Conservation (phyloP, 176 grass and related monocot genomes). For the Musa troglodytarum region DNA sequence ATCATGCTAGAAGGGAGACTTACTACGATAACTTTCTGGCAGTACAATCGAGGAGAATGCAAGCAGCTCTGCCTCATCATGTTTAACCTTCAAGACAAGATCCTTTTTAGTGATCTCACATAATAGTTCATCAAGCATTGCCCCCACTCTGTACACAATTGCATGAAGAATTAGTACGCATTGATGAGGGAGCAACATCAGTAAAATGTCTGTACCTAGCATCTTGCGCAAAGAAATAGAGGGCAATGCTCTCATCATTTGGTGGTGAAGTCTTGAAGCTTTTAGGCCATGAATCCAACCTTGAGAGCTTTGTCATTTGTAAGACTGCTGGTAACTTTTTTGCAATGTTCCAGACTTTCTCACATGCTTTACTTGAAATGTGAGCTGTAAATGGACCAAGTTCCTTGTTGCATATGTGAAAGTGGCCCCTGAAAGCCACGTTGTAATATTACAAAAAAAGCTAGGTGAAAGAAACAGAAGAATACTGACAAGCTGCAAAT, state of each 20-base stretch:
- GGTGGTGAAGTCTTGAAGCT: conserved; percentile 38
- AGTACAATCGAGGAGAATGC: conserved; percentile 13
- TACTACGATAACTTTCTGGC: conserved; percentile 11
- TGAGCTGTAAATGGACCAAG: conserved; percentile 37
- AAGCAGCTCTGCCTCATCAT: conserved; percentile 23
- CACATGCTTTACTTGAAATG: conserved; percentile 54
- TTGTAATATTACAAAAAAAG: conserved; percentile 22
- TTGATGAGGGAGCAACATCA: background rate
- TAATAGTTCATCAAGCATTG: conserved; percentile 1
- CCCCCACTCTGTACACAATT: background rate
- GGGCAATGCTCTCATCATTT: conserved; percentile 47
- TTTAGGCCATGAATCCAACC: conserved; percentile 49
- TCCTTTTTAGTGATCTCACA: background rate
- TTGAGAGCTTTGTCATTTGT: conserved; percentile 36
- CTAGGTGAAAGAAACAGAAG: background rate
- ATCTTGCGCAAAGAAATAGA: conserved; percentile 56
- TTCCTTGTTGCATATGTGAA: conserved; percentile 30
- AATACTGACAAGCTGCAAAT: background rate
- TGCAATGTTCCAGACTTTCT: conserved; percentile 34
- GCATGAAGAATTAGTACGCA: background rate
- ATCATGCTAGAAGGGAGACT: background rate
- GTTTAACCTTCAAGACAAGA: conserved; percentile 4
- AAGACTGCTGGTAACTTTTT: conserved; percentile 30
- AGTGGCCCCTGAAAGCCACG: conserved; percentile 35
- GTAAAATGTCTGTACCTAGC: conserved; percentile 27